A percentile compares a stretch with the other conserved stretches of the same genome.
phyloP scores from a whole-genome alignment of 176 grass and related monocot genomes.

The Raddia distichophylla region DNA sequence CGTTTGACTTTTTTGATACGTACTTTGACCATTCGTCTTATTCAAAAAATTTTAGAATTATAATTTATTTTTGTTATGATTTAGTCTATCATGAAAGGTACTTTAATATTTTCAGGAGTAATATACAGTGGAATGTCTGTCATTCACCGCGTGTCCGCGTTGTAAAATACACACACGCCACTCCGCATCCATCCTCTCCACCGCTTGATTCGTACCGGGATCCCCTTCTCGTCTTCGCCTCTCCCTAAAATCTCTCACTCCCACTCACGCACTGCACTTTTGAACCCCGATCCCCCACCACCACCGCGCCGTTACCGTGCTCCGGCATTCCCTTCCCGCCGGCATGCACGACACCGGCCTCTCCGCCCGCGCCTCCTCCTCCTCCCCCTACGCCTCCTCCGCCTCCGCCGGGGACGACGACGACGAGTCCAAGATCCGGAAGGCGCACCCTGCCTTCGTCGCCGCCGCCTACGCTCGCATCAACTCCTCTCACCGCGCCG shows the following conservation, averaged over 20 bases:
- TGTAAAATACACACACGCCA: too few species aligned
- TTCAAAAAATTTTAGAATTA: too few species aligned
- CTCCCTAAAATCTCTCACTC: neutral
- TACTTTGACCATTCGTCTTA: too few species aligned
- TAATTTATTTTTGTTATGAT: too few species aligned
- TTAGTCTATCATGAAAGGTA: too few species aligned
- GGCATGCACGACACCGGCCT: conserved; percentile 47
- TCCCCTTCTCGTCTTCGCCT: too few species aligned
- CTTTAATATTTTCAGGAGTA: too few species aligned
- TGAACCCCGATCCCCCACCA: neutral
- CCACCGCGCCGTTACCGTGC: neutral
- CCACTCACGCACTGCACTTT: neutral
- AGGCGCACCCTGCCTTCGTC: conserved; percentile 52
- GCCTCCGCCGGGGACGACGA: conserved; percentile 25
- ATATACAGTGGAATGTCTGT: too few species aligned
- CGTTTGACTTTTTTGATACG: too few species aligned
- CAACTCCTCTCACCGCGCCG: conserved; percentile 36
- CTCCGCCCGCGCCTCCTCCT: conserved; percentile 35
- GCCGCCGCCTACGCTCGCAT: conserved; percentile 48
- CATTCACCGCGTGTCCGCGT: too few species aligned
- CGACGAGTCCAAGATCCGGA: conserved; percentile 65
- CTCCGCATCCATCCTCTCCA: too few species aligned
- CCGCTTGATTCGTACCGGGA: too few species aligned
- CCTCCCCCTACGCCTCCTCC: neutral
- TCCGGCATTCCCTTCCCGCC: neutral